A percentile compares a stretch with the other conserved stretches of the same genome.
Conservation (phyloP, 129 eudicot genomes). For the Ambrosia artemisiifolia region DNA sequence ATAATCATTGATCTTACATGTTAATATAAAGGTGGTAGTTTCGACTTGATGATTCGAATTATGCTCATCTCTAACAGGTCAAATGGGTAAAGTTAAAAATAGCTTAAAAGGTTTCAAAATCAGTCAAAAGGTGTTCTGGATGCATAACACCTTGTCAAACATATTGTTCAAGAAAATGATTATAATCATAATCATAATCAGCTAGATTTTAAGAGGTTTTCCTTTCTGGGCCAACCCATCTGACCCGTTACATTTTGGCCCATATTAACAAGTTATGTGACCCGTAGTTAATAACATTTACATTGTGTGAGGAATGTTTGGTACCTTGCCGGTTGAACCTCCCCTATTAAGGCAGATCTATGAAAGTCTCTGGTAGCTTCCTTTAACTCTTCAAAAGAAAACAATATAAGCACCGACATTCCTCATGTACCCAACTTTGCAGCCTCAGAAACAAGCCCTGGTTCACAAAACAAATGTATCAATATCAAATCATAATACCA, state of each 20-base stretch:
- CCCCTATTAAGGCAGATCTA: conserved; percentile 48
- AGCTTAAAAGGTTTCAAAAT: background rate
- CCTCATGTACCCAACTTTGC: conserved; percentile 59
- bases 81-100: background rate
- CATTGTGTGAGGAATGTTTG: background rate
- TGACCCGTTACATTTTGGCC: background rate
- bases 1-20: background rate
- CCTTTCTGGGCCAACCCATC: background rate
- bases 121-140: background rate
- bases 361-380: conserved; percentile 60
- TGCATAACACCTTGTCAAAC: no score
- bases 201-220: background rate
- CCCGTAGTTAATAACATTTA: background rate
- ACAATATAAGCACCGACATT: conserved; percentile 40
- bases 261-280: background rate
- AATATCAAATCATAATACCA: background rate
- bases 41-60: background rate
- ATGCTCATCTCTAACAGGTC: background rate
- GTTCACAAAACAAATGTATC: background rate
- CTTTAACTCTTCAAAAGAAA: conserved; percentile 51
- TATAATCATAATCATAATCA: no score
- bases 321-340: conserved; percentile 64
- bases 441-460: conserved; percentile 53
- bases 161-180: no score
- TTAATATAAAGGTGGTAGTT: background rate